Evolutionary conservation across 345 rosid species (phyloP), one percentile per base, ranked within the genome.

Genomic region (Aurinia saxatilis): DNA sequence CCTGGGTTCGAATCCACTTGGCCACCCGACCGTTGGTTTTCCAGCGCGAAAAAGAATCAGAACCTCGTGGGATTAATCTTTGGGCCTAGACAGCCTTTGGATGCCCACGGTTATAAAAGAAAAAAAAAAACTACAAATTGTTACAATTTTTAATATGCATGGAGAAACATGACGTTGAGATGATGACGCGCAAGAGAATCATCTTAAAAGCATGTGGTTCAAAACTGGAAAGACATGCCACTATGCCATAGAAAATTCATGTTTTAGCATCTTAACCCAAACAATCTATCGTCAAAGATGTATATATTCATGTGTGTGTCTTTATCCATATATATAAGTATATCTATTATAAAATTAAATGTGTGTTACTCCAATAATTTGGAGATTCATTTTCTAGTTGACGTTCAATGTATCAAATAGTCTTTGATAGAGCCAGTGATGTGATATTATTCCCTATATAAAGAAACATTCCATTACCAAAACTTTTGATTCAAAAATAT

Each of bases 111-210:
- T n/a, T n/a, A n/a, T n/a, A n/a, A n/a, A n/a, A n/a, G n/a, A n/a
- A n/a, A n/a, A n/a, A n/a, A n/a, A n/a, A n/a, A 21, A 23, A 7
- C 0, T 65, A 5, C 23, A 44, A 25, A 42, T 5, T 46, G 23
- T 1, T 16, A 51, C 7, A 12, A 16, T 23, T 23, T 23, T 27
- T 27, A 5, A 30, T 33, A n/a, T 21, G 47, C 47, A 59, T 50
- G 47, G 60, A 11, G 19, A 14, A 41, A 36, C 38, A 59, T 59
- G 60, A 68, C 72, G 47, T 41, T 12, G 2, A 23, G 21, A 50
- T 41, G 60, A 41, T 68, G 66, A 59, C 72, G 72, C 58, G 40
- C 29, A 59, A n/a, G 62, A 67, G 72, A 59, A 50, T 49, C 46
- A 67, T 50, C 45, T 58, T 58, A 39, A 31, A 59, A 50, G 60